A percentile compares a stretch with the other conserved stretches of the same genome.
Evolutionary conservation across 2,329 filamentous ascomycete genomes (phyloP).

Genomic region (Diaporthe vexans): DNA sequence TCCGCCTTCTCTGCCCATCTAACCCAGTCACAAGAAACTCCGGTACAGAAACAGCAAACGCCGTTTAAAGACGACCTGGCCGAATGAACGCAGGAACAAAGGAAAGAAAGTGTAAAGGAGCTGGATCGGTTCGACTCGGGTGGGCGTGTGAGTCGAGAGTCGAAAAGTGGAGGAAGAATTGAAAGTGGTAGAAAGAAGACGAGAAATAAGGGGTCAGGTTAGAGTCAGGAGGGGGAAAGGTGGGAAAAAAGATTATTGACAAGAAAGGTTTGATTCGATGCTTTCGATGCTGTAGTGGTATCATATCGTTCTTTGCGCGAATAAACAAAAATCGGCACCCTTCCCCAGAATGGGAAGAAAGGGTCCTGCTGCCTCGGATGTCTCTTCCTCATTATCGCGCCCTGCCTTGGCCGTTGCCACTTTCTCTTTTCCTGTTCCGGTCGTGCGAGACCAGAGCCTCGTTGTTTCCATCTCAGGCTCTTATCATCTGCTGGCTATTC

Average conservation of each 20-base stretch:
- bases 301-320: slow-evolving; percentile 42
- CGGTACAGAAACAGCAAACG: background rate
- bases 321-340: slow-evolving; percentile 37
- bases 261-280: slow-evolving; percentile 40
- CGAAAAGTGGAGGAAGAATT: slow-evolving; percentile 1
- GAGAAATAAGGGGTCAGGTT: background rate
- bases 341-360: background rate
- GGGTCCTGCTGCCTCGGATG: slow-evolving; percentile 25
- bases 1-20: slow-evolving; percentile 19
- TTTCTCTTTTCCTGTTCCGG: background rate
- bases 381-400: slow-evolving; percentile 34
- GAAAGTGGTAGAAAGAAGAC: background rate
- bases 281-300: slow-evolving; percentile 43
- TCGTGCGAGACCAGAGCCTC: slow-evolving; percentile 42
- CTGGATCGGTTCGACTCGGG: slow-evolving; percentile 31
- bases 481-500: background rate
- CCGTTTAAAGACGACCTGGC: background rate
- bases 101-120: background rate
- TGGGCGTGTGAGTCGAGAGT: slow-evolving; percentile 17
- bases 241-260: slow-evolving; percentile 37
- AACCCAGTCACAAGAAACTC: slow-evolving; percentile 33
- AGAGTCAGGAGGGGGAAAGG: background rate
- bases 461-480: slow-evolving; percentile 9
- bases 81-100: slow-evolving; percentile 30
- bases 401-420: slow-evolving; percentile 8